Conservation (phyloP, 495 filamentous ascomycete species). For the Talaromyces trachyspermus region DNA sequence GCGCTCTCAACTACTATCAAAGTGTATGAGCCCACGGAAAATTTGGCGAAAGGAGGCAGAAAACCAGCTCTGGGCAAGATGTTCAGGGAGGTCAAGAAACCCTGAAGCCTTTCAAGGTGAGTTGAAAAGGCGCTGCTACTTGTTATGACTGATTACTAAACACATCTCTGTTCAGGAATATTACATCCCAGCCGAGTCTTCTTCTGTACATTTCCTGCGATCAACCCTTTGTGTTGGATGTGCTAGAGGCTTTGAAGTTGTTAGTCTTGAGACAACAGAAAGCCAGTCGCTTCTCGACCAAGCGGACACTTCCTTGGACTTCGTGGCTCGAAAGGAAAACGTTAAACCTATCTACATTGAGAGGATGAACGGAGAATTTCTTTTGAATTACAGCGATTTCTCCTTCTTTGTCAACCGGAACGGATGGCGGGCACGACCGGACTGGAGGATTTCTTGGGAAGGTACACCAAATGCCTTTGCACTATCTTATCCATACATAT, state of each 20-base stretch:
- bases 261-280: slow-evolving; percentile 92
- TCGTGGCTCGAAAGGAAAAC: slow-evolving; percentile 86
- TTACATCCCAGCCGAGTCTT: slow-evolving; percentile 94
- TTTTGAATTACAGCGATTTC: slow-evolving; percentile 96
- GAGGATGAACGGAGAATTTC: slow-evolving; percentile 89
- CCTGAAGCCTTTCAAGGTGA: slow-evolving; percentile 83
- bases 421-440: slow-evolving; percentile 89
- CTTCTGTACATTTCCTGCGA: slow-evolving; percentile 93
- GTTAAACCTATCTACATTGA: slow-evolving; percentile 98
- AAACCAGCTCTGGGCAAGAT: slow-evolving; percentile 90
- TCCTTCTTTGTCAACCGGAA: slow-evolving; percentile 99
- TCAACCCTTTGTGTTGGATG: slow-evolving; percentile 96
- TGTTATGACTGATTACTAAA: not conserved
- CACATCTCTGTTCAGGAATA: slow-evolving; percentile 57
- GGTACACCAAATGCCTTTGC: slow-evolving; percentile 87
- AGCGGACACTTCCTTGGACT: slow-evolving; percentile 95
- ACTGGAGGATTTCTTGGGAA: slow-evolving; percentile 98
- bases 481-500: slow-evolving; percentile 86
- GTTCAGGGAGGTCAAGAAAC: slow-evolving; percentile 92
- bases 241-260: slow-evolving; percentile 92
- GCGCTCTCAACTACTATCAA: slow-evolving; percentile 91
- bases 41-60: slow-evolving; percentile 78
- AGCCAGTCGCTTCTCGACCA: slow-evolving; percentile 96
- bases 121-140: slow-evolving; percentile 13
- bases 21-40: slow-evolving; percentile 94